phyloP scores from a whole-genome alignment of 345 rosid genomes.

The Hibiscus syriacus region DNA sequence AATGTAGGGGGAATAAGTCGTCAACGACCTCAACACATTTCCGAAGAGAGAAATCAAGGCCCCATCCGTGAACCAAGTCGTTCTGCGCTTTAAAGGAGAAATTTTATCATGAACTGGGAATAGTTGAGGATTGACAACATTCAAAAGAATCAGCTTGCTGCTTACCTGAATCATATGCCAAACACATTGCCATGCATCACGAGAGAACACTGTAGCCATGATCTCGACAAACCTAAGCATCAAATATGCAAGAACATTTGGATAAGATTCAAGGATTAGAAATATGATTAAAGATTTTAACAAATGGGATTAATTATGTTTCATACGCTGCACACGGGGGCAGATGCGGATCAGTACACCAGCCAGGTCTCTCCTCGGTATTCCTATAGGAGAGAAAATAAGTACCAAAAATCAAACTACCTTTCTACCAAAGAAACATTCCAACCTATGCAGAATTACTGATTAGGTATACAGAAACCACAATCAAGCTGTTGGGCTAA shows the following conservation, averaged over 20 bases:
- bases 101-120: neutral
- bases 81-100: conserved; percentile 32
- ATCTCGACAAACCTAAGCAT: conserved; percentile 84
- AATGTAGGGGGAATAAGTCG: conserved; percentile 5
- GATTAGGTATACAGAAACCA: neutral
- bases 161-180: conserved; percentile 93
- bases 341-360: conserved; percentile 73
- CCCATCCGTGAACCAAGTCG: conserved; percentile 81
- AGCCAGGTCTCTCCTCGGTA: conserved; percentile 83
- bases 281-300: neutral
- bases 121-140: neutral
- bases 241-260: conserved; percentile 2
- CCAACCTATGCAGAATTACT: neutral
- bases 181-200: conserved; percentile 91
- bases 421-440: neutral
- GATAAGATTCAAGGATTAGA: neutral
- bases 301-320: neutral
- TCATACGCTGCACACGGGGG: conserved; percentile 99
- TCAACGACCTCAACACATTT: conserved; percentile 56
- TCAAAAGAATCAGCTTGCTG: neutral
- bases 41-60: conserved; percentile 61
- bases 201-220: conserved; percentile 97
- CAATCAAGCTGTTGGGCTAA: neutral
- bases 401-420: conserved; percentile 6
- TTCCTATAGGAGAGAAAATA: conserved; percentile 31